Conservation (phyloP, 768 basidiomycete genomes). For the Lactarius indigo region DNA sequence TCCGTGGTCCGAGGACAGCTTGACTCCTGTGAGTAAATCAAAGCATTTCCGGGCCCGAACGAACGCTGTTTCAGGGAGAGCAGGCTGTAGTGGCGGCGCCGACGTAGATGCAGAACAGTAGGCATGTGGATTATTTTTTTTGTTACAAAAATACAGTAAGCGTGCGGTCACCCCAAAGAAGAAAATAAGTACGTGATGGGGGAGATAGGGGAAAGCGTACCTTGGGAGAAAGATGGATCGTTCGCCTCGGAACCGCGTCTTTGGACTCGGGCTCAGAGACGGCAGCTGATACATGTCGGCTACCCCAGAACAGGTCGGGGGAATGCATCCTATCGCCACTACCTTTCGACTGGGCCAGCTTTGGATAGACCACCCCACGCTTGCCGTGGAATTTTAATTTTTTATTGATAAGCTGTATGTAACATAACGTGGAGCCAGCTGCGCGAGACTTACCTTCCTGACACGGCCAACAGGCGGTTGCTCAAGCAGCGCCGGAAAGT, state of each 20-base stretch:
- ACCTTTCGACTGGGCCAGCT: slow-evolving; percentile 40
- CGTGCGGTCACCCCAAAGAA: background rate
- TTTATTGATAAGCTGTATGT: slow-evolving; percentile 16
- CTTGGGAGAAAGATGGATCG: slow-evolving; percentile 1
- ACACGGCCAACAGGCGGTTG: slow-evolving; percentile 34
- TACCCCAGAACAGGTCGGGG: slow-evolving; percentile 40
- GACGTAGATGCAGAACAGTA: background rate
- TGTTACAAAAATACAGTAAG: background rate
- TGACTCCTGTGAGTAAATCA: background rate
- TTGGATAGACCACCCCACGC: slow-evolving; percentile 37
- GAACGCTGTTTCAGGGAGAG: background rate
- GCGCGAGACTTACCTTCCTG: slow-evolving; percentile 30
- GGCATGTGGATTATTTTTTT: background rate
- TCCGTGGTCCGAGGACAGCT: slow-evolving; percentile 6
- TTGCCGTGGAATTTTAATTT: slow-evolving; percentile 10
- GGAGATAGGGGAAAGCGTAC: background rate
- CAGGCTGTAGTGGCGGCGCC: background rate
- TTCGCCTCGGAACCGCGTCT: slow-evolving; percentile 4
- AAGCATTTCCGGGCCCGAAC: background rate
- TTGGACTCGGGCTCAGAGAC: slow-evolving; percentile 8
- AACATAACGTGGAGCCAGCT: slow-evolving; percentile 3
- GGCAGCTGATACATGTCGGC: slow-evolving; percentile 31
- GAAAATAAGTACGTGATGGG: background rate
- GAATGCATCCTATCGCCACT: slow-evolving; percentile 33
- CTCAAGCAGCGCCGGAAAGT: slow-evolving; percentile 34